A percentile compares a stretch with the other conserved stretches of the same genome.
Conservation (phyloP, 352 stramenopile species). For the Pythium chondricola region DNA sequence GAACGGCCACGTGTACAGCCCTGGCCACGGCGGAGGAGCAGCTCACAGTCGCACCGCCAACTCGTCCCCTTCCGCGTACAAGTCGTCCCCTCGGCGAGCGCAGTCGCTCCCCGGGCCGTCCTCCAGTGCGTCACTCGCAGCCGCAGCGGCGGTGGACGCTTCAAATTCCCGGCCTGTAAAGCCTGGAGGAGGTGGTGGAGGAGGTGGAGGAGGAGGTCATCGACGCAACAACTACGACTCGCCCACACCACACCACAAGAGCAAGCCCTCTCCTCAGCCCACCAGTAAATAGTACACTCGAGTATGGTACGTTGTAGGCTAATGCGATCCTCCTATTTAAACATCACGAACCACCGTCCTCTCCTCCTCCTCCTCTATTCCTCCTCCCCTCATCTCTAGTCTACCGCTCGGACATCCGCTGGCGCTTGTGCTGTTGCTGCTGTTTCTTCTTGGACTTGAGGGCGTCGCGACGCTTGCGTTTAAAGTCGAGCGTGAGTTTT, state of each 20-base stretch:
- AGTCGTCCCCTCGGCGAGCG: conserved; percentile 17
- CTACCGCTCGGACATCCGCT: no score
- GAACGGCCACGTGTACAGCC: no score
- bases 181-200: background rate
- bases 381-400: no score
- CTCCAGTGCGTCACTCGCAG: background rate
- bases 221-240: no score
- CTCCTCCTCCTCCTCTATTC: no score
- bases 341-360: no score
- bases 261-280: no score
- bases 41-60: background rate
- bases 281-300: no score
- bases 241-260: no score
- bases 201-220: background rate
- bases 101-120: conserved; percentile 15
- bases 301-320: no score
- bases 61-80: conserved; percentile 3
- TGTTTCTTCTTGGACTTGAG: conserved; percentile 72
- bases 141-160: conserved; percentile 3
- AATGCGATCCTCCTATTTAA: no score
- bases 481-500: conserved; percentile 77
- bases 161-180: no score
- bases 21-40: background rate
- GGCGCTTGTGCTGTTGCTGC: conserved; percentile 23
- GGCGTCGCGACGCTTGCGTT: conserved; percentile 71